A percentile compares a stretch with the other conserved stretches of the same genome.
These are phyloP conservation scores for Fusarium sp. DNA, from an alignment of 2,329 filamentous ascomycete genomes.

Conservation along the genomic window DNA sequence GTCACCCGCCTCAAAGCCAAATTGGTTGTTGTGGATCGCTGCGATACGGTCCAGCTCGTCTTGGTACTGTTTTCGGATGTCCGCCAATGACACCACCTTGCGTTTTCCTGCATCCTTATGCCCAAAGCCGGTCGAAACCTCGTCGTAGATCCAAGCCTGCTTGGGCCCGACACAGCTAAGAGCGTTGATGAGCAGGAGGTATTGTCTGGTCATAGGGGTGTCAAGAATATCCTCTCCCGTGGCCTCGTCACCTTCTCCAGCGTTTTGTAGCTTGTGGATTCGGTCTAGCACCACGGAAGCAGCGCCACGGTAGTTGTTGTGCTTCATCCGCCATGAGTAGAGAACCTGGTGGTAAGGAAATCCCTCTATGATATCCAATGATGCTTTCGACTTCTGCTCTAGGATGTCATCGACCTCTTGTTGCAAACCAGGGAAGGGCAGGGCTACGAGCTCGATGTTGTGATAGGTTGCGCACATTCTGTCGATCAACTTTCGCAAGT, in stretches of 20 bases:
- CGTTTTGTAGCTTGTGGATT: conserved; percentile 71
- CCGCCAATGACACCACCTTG: conserved; percentile 85
- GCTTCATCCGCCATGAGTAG: conserved; percentile 89
- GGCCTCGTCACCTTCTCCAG: conserved; percentile 71
- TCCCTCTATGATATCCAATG: conserved; percentile 73
- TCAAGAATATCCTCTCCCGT: conserved; percentile 69
- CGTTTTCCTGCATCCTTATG: conserved; percentile 65
- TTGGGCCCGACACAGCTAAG: conserved; percentile 85
- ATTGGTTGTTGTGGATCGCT: conserved; percentile 89
- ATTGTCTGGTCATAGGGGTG: conserved; percentile 78
- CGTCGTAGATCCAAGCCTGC: conserved; percentile 81
- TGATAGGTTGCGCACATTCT: conserved; percentile 77
- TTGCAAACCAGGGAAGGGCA: conserved; percentile 84
- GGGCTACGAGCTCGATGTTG: conserved; percentile 75
- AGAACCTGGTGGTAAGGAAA: conserved; percentile 92
- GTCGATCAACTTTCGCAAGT: conserved; percentile 77
- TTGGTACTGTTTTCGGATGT: conserved; percentile 90
- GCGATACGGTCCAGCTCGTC: conserved; percentile 89
- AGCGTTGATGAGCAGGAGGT: conserved; percentile 93
- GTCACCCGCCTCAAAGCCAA: conserved; percentile 75
- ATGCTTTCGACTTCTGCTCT: conserved; percentile 76
- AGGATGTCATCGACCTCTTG: conserved; percentile 85
- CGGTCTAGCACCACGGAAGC: conserved; percentile 73
- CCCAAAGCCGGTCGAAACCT: conserved; percentile 46
- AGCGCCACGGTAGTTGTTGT: conserved; percentile 86